Evolutionary conservation across 2,329 filamentous ascomycete genomes (phyloP).

Genomic region (Neophaeococcomyces mojaviensis): DNA sequence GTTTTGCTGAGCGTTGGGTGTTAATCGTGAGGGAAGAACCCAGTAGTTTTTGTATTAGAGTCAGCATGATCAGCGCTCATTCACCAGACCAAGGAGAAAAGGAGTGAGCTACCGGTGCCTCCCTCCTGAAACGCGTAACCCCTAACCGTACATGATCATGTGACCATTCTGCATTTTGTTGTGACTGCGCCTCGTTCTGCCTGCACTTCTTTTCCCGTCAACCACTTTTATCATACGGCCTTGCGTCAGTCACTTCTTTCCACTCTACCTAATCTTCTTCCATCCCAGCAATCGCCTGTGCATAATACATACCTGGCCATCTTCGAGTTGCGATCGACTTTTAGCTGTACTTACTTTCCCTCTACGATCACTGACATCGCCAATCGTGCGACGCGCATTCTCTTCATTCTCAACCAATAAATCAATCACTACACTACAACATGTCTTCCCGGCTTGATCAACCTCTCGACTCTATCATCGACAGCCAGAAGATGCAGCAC

Average conservation of each 20-base stretch:
- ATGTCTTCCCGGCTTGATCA: constrained; percentile 96
- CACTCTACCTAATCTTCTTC: too few relatives aligned
- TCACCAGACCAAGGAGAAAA: background rate
- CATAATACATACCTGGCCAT: too few relatives aligned
- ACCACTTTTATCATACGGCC: background rate
- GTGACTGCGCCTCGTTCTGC: background rate
- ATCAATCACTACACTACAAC: constrained; percentile 29
- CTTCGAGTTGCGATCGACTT: too few relatives aligned
- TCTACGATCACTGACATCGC: too few relatives aligned
- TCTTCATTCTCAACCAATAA: background rate
- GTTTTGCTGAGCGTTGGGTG: background rate
- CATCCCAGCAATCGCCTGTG: too few relatives aligned
- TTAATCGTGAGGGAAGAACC: too few relatives aligned
- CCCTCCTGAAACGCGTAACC: background rate
- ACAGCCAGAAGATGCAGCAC: constrained; percentile 56
- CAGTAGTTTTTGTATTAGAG: too few relatives aligned
- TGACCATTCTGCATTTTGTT: background rate
- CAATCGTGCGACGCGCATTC: background rate
- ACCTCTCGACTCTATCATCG: constrained; percentile 95
- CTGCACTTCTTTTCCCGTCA: background rate
- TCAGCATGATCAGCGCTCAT: too few relatives aligned
- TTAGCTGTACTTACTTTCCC: too few relatives aligned
- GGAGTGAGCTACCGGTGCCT: background rate
- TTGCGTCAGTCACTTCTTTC: background rate
- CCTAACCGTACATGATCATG: background rate